These are phyloP conservation scores for Didymella segeticola DNA, from an alignment of 2,329 filamentous ascomycete genomes.

Conservation along the genomic window DNA sequence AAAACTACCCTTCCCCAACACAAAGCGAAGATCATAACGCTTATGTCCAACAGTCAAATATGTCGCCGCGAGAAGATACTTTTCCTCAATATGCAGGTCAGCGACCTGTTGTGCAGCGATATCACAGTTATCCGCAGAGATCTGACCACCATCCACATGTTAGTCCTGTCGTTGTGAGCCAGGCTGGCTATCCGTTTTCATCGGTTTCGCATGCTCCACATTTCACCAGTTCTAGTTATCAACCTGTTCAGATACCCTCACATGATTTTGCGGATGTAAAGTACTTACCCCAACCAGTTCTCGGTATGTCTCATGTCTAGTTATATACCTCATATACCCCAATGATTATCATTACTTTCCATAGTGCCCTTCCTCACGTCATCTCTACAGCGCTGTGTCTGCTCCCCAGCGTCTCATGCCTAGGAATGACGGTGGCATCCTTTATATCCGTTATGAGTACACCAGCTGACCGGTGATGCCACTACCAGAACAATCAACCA, in stretches of 20 bases:
- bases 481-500: slow-evolving; percentile 32
- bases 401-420: not conserved
- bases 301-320: slow-evolving; percentile 52
- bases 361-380: slow-evolving; percentile 19
- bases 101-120: slow-evolving; percentile 29
- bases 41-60: slow-evolving; percentile 31
- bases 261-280: slow-evolving; percentile 48
- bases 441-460: not conserved
- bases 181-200: slow-evolving; percentile 24
- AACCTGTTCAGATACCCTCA: slow-evolving; percentile 44
- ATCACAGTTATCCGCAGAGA: slow-evolving; percentile 34
- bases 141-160: slow-evolving; percentile 25
- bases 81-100: slow-evolving; percentile 33
- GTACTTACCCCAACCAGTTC: slow-evolving; percentile 47
- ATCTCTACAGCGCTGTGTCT: slow-evolving; percentile 3
- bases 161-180: slow-evolving; percentile 29
- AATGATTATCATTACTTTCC: slow-evolving; percentile 41
- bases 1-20: slow-evolving; percentile 27
- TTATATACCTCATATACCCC: slow-evolving; percentile 42
- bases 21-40: slow-evolving; percentile 30
- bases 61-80: slow-evolving; percentile 32
- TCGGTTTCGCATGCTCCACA: slow-evolving; percentile 33
- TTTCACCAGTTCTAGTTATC: slow-evolving; percentile 39
- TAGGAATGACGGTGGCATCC: not conserved
- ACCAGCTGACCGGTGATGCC: slow-evolving; percentile 32